Conservation (phyloP, 495 filamentous ascomycete genomes). For the Neurospora terricola region DNA sequence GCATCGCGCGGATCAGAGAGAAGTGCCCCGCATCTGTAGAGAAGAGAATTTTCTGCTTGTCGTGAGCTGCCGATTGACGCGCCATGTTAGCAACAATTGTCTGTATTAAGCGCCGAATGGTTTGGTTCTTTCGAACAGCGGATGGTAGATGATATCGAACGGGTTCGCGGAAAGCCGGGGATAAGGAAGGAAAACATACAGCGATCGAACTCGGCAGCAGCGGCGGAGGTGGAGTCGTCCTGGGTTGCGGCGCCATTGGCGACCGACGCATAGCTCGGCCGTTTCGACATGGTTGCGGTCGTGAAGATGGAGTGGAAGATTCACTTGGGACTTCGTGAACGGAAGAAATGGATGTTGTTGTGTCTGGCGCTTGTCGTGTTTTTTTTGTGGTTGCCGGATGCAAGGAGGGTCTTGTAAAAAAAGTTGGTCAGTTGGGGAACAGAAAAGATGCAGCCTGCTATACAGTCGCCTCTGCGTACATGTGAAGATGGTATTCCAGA, state of each 20-base stretch:
- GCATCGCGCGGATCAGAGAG: constrained; percentile 63
- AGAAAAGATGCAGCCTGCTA: not conserved
- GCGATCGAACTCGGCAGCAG: not conserved
- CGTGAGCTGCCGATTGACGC: constrained; percentile 41
- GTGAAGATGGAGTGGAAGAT: not conserved
- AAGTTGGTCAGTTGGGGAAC: not conserved
- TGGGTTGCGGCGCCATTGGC: constrained; percentile 32
- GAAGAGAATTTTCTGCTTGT: constrained; percentile 83
- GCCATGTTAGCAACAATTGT: not conserved
- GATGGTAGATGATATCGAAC: not conserved
- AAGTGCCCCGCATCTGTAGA: constrained; percentile 65
- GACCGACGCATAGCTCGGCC: constrained; percentile 26
- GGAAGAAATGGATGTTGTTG: not conserved
- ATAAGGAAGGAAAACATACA: constrained; percentile 9
- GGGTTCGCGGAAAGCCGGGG: not conserved
- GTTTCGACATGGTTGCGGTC: constrained; percentile 36
- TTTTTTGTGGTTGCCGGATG: not conserved
- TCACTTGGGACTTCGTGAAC: not conserved
- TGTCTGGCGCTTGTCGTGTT: not conserved
- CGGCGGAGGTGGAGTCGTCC: constrained; percentile 6
- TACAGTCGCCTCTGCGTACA: not conserved
- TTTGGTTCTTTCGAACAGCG: not conserved
- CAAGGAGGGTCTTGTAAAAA: not conserved
- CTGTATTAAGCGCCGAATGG: not conserved
- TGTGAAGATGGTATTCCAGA: not conserved